Evolutionary conservation across 768 basidiomycete species (phyloP).

Genomic region (Stropharia rugosoannulata): DNA sequence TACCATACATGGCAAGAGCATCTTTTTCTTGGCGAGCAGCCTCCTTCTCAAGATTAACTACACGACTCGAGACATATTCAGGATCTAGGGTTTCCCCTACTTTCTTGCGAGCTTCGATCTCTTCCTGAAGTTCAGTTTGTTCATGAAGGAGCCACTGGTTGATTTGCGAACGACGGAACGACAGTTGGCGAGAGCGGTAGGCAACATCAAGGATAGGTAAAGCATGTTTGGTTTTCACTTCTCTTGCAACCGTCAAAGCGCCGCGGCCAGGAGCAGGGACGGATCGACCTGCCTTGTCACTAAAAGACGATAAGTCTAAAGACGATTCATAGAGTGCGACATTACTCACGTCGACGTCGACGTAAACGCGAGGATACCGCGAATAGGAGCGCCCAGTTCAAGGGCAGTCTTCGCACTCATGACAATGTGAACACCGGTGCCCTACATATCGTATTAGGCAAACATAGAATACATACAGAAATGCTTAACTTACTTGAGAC

Average conservation of each 20-base stretch:
- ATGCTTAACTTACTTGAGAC: conserved; percentile 39
- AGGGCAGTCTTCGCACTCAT: conserved; percentile 97
- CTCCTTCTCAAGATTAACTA: conserved; percentile 87
- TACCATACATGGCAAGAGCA: conserved; percentile 90
- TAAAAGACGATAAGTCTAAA: conserved; percentile 26
- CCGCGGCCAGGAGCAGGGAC: conserved; percentile 97
- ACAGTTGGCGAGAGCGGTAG: conserved; percentile 91
- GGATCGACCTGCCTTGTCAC: conserved; percentile 98
- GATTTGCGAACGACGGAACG: conserved; percentile 95
- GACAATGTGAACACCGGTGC: conserved; percentile 94
- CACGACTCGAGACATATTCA: conserved; percentile 71
- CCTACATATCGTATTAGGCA: conserved; percentile 35
- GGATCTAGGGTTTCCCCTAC: conserved; percentile 53
- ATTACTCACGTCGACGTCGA: conserved; percentile 87
- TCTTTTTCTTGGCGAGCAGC: conserved; percentile 92
- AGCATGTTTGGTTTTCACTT: conserved; percentile 77
- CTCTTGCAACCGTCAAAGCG: conserved; percentile 84
- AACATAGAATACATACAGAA: background rate
- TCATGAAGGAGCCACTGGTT: conserved; percentile 93
- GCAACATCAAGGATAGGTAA: conserved; percentile 78
- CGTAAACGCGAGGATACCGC: conserved; percentile 92
- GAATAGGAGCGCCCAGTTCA: conserved; percentile 91
- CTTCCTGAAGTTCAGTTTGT: conserved; percentile 78
- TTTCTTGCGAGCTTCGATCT: conserved; percentile 61
- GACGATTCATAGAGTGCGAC: background rate